These are phyloP conservation scores for Verbena officinalis DNA, from an alignment of 257 asterid species.

Conservation along the genomic window DNA sequence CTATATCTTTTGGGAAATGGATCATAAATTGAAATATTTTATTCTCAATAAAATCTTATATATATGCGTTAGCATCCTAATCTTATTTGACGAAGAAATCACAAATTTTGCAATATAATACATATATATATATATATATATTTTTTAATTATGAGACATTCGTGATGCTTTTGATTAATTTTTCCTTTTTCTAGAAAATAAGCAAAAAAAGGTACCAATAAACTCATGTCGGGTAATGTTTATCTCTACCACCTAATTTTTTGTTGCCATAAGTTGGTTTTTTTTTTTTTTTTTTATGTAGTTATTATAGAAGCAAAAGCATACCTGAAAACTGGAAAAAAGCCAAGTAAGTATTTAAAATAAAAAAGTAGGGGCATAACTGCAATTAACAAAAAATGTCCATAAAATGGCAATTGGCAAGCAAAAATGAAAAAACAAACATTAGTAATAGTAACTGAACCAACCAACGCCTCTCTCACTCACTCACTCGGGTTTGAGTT, in stretches of 20 bases:
- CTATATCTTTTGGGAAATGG: neutral
- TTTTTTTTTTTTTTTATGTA: slow-evolving; percentile 22
- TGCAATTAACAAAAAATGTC: neutral
- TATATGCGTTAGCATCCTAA: no score
- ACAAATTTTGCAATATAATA: no score
- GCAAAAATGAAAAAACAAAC: slow-evolving; percentile 27
- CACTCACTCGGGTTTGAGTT: slow-evolving; percentile 69
- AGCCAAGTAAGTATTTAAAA: no score
- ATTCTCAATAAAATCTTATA: neutral
- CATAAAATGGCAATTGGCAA: slow-evolving; percentile 36
- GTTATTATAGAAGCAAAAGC: slow-evolving; percentile 2
- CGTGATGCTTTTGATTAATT: no score
- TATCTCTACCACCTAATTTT: slow-evolving; percentile 33
- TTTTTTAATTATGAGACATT: no score
- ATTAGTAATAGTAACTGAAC: slow-evolving; percentile 56
- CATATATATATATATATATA: no score
- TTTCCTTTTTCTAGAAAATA: neutral
- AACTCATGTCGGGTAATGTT: slow-evolving; percentile 12
- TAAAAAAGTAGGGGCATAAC: slow-evolving; percentile 23
- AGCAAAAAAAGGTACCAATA: slow-evolving; percentile 2
- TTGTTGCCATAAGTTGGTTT: slow-evolving; percentile 28
- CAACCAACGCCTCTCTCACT: slow-evolving; percentile 37
- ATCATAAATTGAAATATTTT: neutral
- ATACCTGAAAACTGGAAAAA: neutral
- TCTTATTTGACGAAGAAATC: no score